Percentiles rank a stretch among this genome's conserved stretches.
Evolutionary conservation across 1,139 yeast genomes (phyloP).

Genomic region (Sugiyamaella japonica): DNA sequence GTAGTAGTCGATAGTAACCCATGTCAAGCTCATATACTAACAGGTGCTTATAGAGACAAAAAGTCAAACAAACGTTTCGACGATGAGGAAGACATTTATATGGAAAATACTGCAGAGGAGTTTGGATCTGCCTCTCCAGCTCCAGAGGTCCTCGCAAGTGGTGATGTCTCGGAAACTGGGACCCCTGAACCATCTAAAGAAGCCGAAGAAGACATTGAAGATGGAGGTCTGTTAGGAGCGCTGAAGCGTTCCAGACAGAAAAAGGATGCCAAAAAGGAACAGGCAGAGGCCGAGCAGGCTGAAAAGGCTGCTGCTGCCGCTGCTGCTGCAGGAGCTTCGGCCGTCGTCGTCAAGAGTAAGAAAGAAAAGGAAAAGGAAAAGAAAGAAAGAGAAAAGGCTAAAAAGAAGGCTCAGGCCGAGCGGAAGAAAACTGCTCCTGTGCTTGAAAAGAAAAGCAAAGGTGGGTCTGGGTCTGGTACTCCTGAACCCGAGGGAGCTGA

Average conservation of each 20-base stretch:
- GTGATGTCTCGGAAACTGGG: background rate
- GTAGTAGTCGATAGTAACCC: background rate
- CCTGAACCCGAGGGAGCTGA: constrained; percentile 35
- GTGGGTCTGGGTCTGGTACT: constrained; percentile 38
- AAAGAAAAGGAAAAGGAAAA: constrained; percentile 97
- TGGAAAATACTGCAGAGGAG: constrained; percentile 49
- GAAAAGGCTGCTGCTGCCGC: constrained; percentile 43
- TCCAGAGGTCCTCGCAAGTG: constrained; percentile 17
- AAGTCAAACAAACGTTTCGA: constrained; percentile 79
- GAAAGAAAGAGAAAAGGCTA: constrained; percentile 94
- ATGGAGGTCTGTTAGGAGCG: constrained; percentile 74
- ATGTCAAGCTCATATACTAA: background rate
- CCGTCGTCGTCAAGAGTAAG: constrained; percentile 66
- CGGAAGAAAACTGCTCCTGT: constrained; percentile 80
- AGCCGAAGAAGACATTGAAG: constrained; percentile 50
- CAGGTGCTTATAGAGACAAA: constrained; percentile 30
- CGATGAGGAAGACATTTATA: constrained; percentile 57
- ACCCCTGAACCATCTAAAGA: constrained; percentile 38
- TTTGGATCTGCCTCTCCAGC: constrained; percentile 42
- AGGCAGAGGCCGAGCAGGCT: constrained; percentile 34
- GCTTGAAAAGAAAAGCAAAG: constrained; percentile 44
- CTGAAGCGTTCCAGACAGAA: constrained; percentile 77
- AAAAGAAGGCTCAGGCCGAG: constrained; percentile 88
- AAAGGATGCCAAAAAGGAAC: constrained; percentile 54
- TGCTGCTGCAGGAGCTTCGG: constrained; percentile 56